Base-by-base conservation (phyloP, 306 rosid genomes). In the Begonia loranthoides region DNA sequence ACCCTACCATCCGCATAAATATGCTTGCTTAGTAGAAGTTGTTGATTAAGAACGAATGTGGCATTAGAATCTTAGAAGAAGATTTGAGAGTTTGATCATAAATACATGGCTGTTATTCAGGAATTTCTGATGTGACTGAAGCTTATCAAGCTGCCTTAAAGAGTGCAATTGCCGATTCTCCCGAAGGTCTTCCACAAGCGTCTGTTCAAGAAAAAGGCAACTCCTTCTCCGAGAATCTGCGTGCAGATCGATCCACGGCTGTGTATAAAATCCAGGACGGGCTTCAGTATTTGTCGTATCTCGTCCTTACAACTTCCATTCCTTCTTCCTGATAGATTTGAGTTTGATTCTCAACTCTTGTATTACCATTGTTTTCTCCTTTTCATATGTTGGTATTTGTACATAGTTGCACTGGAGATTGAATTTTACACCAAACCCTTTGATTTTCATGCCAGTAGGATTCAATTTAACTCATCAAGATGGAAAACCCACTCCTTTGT, bases 61-160 rank as follows among this genome's bases (percentile, higher is more conserved):
- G 3, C 28, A 22, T 2, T 22, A 22, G 28, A 22, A 22, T 22
- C 28, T 22, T 22, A 22, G 28, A 22, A 22, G 28, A 22, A 22
- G 28, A 22, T 22, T 22, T 22, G 28, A 22, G 28, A 22, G 28
- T 22, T 22, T 22, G 28, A 2, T 22, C 2, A 22, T 22, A 22
- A 22, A 22, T 22, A 22, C 2, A 22, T 22, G 28, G 28, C 4
- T 55, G 15, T 60, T 55, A 15, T 15, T 43, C 73, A 86, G 99
- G 99, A 59, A 73, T 92, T 73, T 83, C 96, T 9, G 99, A 92
- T 55, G 94, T 92, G 17, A 67, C 78, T 5, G 95, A 83, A 65
- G 84, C 93, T 14, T 86, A 92, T 71, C 66, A 64, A 69, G 93
- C 93, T 48, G 86, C 96, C 75, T 74, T 83, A 56, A 90, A 77